phyloP scores from a whole-genome alignment of 495 filamentous ascomycete species.

The Venustampulla echinocandica region DNA sequence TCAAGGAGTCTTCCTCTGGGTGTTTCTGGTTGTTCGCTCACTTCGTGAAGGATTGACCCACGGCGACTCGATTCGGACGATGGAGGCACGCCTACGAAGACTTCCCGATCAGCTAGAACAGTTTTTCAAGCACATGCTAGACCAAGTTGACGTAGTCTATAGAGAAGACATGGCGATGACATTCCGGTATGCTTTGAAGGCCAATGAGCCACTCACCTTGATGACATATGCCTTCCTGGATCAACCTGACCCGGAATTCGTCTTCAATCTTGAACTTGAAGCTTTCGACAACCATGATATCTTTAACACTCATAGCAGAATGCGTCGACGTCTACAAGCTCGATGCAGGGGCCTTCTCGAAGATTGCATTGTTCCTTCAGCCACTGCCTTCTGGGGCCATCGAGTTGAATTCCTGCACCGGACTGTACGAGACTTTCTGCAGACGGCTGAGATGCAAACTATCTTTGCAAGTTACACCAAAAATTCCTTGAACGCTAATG shows the following conservation, averaged over 20 bases:
- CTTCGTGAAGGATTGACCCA: neutral
- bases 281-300: neutral
- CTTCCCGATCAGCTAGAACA: neutral
- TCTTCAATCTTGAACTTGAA: neutral
- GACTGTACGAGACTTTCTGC: constrained; percentile 23
- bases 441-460: neutral
- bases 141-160: neutral
- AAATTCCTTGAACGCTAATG: no score
- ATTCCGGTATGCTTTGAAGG: neutral
- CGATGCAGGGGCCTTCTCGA: neutral
- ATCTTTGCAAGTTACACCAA: no score
- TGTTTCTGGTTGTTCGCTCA: constrained; percentile 16
- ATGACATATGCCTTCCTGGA: neutral
- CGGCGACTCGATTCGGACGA: neutral
- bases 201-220: neutral
- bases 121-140: neutral
- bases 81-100: neutral
- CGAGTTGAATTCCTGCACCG: constrained; percentile 23
- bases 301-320: neutral
- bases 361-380: neutral
- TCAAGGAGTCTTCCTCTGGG: constrained; percentile 29
- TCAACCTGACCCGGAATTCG: neutral
- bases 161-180: neutral
- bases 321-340: neutral
- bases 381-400: neutral